Conservation (phyloP, 192 early-diverging fungal genomes). For the Cetraspora pellucida region DNA sequence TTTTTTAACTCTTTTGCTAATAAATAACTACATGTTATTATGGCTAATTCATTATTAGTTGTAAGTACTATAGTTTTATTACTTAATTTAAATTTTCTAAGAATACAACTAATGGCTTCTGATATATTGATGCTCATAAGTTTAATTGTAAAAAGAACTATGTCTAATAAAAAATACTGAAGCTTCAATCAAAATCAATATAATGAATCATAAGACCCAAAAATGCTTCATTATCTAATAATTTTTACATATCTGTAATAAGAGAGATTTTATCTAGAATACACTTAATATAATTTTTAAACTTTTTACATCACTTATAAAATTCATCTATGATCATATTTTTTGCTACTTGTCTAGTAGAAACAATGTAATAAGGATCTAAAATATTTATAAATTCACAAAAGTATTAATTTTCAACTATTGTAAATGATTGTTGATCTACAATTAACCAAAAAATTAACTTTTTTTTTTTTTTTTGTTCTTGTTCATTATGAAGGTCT, state of each 20-base stretch:
- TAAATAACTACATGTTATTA: not conserved
- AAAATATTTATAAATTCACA: not conserved
- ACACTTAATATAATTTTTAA: not conserved
- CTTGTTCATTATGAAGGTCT: no score
- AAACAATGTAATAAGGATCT: not conserved
- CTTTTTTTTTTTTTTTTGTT: no score
- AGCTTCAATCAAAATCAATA: not conserved
- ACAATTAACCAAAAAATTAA: not conserved
- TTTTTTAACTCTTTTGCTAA: not conserved
- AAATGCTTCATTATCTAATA: not conserved
- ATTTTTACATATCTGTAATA: not conserved
- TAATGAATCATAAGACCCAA: slow-evolving; percentile 7
- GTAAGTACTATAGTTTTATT: slow-evolving; percentile 6
- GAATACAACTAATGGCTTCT: not conserved
- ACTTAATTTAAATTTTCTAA: not conserved
- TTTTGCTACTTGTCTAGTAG: no score
- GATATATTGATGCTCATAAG: not conserved
- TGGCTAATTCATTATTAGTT: not conserved
- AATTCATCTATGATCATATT: not conserved
- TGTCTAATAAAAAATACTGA: slow-evolving; percentile 11
- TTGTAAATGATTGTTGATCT: slow-evolving; percentile 2
- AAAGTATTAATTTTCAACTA: not conserved
- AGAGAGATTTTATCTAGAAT: no score
- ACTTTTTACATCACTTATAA: not conserved
- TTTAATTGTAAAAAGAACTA: not conserved